phyloP scores from a whole-genome alignment of 805 yeast genomes.

The Metschnikowia gruessii region DNA sequence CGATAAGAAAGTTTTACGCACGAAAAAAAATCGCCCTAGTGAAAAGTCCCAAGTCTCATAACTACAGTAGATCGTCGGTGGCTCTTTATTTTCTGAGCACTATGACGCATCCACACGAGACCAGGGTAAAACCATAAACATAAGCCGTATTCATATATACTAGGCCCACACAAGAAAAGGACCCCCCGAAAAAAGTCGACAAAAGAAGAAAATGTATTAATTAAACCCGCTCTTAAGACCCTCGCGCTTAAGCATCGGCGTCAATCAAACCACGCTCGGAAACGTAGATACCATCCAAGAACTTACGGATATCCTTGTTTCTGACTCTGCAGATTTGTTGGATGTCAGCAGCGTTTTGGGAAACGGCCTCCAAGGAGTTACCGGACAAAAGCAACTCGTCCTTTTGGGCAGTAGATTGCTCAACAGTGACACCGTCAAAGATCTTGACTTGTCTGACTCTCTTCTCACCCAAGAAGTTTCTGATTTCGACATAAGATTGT shows the following conservation, averaged over 20 bases:
- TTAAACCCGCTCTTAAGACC: conserved; percentile 7
- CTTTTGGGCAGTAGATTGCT: conserved; percentile 79
- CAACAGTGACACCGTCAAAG: conserved; percentile 85
- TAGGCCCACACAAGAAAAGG: background rate
- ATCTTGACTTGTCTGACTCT: conserved; percentile 86
- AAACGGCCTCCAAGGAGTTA: conserved; percentile 95
- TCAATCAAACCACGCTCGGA: conserved; percentile 89
- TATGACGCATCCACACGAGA: conserved; percentile 35
- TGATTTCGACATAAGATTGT: conserved; percentile 79
- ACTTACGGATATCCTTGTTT: conserved; percentile 99
- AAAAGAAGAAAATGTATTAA: conserved; percentile 27
- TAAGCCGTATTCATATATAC: conserved; percentile 22
- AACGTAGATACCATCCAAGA: conserved; percentile 99
- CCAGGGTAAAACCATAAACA: conserved; percentile 23
- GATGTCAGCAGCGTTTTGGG: conserved; percentile 97
- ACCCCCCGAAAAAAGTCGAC: conserved; percentile 10
- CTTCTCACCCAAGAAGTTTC: conserved; percentile 99
- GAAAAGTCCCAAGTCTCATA: conserved; percentile 15
- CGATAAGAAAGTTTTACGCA: conserved; percentile 2
- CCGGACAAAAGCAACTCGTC: conserved; percentile 92
- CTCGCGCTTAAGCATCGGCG: conserved; percentile 46
- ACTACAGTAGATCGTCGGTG: conserved; percentile 43
- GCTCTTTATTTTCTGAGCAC: conserved; percentile 45
- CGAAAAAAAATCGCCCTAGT: conserved; percentile 1
- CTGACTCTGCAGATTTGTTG: conserved; percentile 98